Evolutionary conservation across 208 protist species (phyloP).

Genomic region (Phytomonas francai): DNA sequence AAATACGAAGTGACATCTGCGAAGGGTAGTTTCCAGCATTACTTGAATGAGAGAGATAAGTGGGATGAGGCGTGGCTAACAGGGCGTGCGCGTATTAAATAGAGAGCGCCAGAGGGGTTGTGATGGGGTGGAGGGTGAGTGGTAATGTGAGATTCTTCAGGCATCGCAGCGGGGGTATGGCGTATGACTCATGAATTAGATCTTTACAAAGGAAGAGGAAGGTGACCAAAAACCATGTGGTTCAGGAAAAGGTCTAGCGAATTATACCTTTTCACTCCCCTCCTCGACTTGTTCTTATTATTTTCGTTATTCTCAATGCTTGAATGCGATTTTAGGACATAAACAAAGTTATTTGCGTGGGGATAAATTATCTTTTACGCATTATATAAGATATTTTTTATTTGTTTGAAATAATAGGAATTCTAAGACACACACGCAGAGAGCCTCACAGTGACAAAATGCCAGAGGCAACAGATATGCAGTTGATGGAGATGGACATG

Average conservation of each 20-base stretch:
- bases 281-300: neutral
- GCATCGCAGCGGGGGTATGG: neutral
- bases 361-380: neutral
- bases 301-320: neutral
- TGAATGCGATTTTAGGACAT: neutral
- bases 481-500: constrained; percentile 90
- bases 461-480: constrained; percentile 63
- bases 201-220: neutral
- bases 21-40: constrained; percentile 84
- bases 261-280: neutral
- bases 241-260: neutral
- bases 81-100: constrained; percentile 84
- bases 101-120: constrained; percentile 2
- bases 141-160: neutral
- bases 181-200: neutral
- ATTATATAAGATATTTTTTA: neutral
- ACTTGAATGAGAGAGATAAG: constrained; percentile 83
- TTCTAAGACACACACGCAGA: neutral
- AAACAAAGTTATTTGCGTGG: neutral
- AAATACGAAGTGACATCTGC: constrained; percentile 80
- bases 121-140: neutral
- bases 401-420: neutral
- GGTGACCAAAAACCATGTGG: neutral
- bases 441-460: constrained; percentile 19
- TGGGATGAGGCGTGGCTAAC: constrained; percentile 90